These are phyloP conservation scores for Lasiodiplodia gonubiensis DNA, from an alignment of 2,329 filamentous ascomycete genomes.

Conservation along the genomic window DNA sequence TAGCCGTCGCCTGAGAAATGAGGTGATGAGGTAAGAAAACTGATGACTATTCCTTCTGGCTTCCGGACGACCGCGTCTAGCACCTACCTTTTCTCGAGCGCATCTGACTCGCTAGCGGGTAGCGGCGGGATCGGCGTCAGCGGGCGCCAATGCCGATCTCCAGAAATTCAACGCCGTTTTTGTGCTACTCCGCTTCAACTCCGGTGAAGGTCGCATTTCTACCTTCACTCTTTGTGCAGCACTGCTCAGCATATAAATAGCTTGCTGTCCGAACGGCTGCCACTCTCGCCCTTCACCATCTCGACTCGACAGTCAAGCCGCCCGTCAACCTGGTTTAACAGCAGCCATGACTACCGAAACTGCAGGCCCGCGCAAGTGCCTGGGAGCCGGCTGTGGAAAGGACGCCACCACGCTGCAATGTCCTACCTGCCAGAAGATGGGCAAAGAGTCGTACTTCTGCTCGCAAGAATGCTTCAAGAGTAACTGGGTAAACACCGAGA, in stretches of 20 bases:
- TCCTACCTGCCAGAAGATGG: conserved; percentile 90
- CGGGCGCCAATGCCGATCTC: conserved; percentile 25
- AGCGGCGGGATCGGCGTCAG: conserved; percentile 24
- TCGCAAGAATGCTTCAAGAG: conserved; percentile 98
- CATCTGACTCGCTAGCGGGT: conserved; percentile 16
- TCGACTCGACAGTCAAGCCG: neutral
- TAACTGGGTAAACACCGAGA: conserved; percentile 77
- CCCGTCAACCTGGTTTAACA: too few relatives aligned
- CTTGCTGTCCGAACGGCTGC: neutral
- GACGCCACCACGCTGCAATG: conserved; percentile 87
- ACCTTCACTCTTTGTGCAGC: neutral
- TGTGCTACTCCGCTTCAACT: conserved; percentile 25
- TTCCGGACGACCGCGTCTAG: conserved; percentile 26
- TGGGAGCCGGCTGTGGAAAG: conserved; percentile 83
- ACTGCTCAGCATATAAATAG: neutral
- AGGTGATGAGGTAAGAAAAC: conserved; percentile 32
- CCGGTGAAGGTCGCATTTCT: neutral
- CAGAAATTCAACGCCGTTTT: conserved; percentile 27
- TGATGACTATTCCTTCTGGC: neutral
- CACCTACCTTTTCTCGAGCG: neutral
- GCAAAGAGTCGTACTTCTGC: conserved; percentile 93
- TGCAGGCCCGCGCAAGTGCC: conserved; percentile 69
- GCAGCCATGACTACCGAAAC: conserved; percentile 43
- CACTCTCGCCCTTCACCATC: neutral
- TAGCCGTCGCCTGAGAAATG: conserved; percentile 17